Percentiles rank a stretch among this genome's conserved stretches.
phyloP scores from a whole-genome alignment of 2,329 filamentous ascomycete species.

The Trichoderma guizhouense region DNA sequence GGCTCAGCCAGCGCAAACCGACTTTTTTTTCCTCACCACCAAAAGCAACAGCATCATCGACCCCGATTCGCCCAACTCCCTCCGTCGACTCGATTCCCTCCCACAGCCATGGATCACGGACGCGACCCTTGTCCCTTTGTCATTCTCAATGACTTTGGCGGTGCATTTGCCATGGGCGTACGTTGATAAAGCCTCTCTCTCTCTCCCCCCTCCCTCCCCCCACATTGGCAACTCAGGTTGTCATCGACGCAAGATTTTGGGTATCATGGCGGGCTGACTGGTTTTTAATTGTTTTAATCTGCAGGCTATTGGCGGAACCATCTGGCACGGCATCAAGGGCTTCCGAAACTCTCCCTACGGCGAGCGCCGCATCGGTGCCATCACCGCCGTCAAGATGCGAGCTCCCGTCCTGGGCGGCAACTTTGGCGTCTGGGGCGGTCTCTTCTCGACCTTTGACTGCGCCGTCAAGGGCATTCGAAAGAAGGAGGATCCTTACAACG shows the following conservation, averaged over 20 bases:
- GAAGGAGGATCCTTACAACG: slow-evolving; percentile 98
- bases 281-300: neutral
- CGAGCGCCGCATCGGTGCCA: slow-evolving; percentile 89
- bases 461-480: slow-evolving; percentile 88
- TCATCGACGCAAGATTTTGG: neutral
- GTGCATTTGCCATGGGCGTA: slow-evolving; percentile 96
- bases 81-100: neutral
- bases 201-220: neutral
- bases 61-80: neutral
- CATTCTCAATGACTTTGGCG: slow-evolving; percentile 94
- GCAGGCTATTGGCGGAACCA: slow-evolving; percentile 71
- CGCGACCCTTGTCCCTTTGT: slow-evolving; percentile 97
- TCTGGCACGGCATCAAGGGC: slow-evolving; percentile 97
- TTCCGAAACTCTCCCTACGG: slow-evolving; percentile 87
- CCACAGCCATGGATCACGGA: slow-evolving; percentile 65
- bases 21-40: neutral
- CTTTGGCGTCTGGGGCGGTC: slow-evolving; percentile 95
- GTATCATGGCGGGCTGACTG: neutral
- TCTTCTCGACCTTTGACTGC: slow-evolving; percentile 96
- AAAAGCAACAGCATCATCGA: neutral
- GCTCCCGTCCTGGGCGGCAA: slow-evolving; percentile 95
- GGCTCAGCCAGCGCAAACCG: neutral
- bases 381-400: slow-evolving; percentile 96
- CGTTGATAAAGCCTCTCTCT: slow-evolving; percentile 31
- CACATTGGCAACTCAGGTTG: neutral